These are phyloP conservation scores for Escovopsis sp. DNA, from an alignment of 2,329 filamentous ascomycete genomes.

Conservation along the genomic window DNA sequence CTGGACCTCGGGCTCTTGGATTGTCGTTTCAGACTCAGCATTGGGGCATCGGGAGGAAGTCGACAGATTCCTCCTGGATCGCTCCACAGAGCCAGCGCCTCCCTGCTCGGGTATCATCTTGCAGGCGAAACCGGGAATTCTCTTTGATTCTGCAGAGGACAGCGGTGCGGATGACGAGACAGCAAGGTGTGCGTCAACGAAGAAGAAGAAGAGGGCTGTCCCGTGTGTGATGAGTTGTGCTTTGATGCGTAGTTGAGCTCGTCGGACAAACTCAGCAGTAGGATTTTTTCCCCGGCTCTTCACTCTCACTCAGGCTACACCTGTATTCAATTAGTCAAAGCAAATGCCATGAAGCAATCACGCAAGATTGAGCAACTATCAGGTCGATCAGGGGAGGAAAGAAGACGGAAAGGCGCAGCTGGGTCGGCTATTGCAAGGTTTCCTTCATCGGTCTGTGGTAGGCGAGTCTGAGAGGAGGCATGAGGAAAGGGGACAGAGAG, in stretches of 20 bases:
- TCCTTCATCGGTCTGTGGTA: slow-evolving; percentile 7
- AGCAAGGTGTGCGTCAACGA: slow-evolving; percentile 1
- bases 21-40: slow-evolving; percentile 24
- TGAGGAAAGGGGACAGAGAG: slow-evolving; percentile 4
- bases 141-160: background rate
- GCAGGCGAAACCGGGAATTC: background rate
- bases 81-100: slow-evolving; percentile 24
- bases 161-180: slow-evolving; percentile 1
- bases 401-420: slow-evolving; percentile 13
- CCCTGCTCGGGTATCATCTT: slow-evolving; percentile 31
- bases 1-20: slow-evolving; percentile 26
- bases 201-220: slow-evolving; percentile 1
- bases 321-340: background rate
- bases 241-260: too few relatives aligned
- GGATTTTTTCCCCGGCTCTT: background rate
- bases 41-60: slow-evolving; percentile 28
- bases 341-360: slow-evolving; percentile 3
- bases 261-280: too few relatives aligned
- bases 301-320: background rate
- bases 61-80: slow-evolving; percentile 19
- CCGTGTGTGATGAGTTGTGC: too few relatives aligned
- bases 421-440: slow-evolving; percentile 10
- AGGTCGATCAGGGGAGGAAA: slow-evolving; percentile 9
- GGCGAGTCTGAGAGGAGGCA: slow-evolving; percentile 5
- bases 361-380: slow-evolving; percentile 5